Base-by-base conservation (phyloP, 225 moss, liverwort and hornwort species). In the Polytrichum commune region DNA sequence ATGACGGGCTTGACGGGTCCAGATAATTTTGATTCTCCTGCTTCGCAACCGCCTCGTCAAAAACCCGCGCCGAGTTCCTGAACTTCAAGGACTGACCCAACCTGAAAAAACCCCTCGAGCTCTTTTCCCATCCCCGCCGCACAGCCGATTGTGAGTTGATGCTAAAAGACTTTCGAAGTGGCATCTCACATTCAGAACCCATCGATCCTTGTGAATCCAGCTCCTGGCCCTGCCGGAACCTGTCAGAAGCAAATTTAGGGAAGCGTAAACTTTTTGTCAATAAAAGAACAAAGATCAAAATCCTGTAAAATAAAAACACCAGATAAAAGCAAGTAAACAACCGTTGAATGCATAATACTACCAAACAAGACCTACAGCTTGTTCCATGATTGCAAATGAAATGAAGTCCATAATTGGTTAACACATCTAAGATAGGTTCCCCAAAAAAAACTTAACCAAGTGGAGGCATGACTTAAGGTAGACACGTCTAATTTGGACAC, bases 201-300 rank as follows among this genome's bases (percentile, higher is more conserved):
- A 46, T 74, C 2, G 77, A 73, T 20, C 65, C 75, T 5, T 71
- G 77, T 19, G 83, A 78, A 64, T 71, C 78, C 16, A 71, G 53
- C 38, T 78, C 81, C 27, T 80, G 56, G 35, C 76, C 81, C 27
- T 80, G 56, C 55, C 77, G 80, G 27, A 86, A 86, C 80, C 85
- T 85, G 77, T 58, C 27, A 10, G 30, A 33, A 46, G 46, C 46
- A 46, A 16, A 46, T 46, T 46, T 30, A 5, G 30, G 25, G 28
- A 65, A 65, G 30, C 64, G 2, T 25, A 27, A 19, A 65, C 7
- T 19, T 32, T 32, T 38, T 46, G 10, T 16, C 46, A 46, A 46
- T 46, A 46, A 13, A 46, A 13, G 46, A 46, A 46, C 29, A 65
- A 27, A 71, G 35, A 30, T 30, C 5, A 30, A 30, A 29, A 30